Evolutionary conservation across 2,329 filamentous ascomycete species (phyloP).

Genomic region (Colletotrichum spinosum): DNA sequence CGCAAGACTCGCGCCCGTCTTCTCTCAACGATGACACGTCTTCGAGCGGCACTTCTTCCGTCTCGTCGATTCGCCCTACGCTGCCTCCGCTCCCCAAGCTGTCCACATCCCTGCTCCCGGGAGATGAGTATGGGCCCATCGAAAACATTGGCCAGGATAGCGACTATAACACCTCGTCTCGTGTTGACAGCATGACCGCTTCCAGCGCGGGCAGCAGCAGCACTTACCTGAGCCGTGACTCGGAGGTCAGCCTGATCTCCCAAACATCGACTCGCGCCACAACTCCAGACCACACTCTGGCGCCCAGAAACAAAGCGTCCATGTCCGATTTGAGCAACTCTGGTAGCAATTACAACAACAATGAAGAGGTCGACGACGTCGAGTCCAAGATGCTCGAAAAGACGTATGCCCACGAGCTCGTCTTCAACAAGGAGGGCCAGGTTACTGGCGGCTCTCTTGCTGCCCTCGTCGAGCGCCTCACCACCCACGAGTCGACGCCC

Average conservation of each 20-base stretch:
- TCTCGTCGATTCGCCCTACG: constrained; percentile 59
- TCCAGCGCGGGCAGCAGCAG: constrained; percentile 83
- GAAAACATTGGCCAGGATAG: constrained; percentile 61
- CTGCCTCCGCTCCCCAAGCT: constrained; percentile 70
- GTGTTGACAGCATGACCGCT: constrained; percentile 77
- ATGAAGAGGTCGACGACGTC: constrained; percentile 81
- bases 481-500: constrained; percentile 91
- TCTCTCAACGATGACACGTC: constrained; percentile 55
- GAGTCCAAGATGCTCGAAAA: constrained; percentile 90
- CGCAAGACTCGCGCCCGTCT: constrained; percentile 55
- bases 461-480: constrained; percentile 93
- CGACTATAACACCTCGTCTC: constrained; percentile 64
- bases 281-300: constrained; percentile 76
- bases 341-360: constrained; percentile 69
- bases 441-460: constrained; percentile 92
- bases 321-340: constrained; percentile 76
- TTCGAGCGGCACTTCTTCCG: constrained; percentile 58
- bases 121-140: constrained; percentile 60
- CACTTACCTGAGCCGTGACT: constrained; percentile 84
- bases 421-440: constrained; percentile 94
- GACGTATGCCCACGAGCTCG: constrained; percentile 90
- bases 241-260: constrained; percentile 83
- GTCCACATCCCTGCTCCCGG: constrained; percentile 60
- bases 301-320: constrained; percentile 69
- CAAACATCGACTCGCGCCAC: constrained; percentile 88